Percentiles rank a stretch among this genome's conserved stretches.
These are phyloP conservation scores for Cicer judaicum DNA, from an alignment of 306 rosid genomes.

Conservation along the genomic window DNA sequence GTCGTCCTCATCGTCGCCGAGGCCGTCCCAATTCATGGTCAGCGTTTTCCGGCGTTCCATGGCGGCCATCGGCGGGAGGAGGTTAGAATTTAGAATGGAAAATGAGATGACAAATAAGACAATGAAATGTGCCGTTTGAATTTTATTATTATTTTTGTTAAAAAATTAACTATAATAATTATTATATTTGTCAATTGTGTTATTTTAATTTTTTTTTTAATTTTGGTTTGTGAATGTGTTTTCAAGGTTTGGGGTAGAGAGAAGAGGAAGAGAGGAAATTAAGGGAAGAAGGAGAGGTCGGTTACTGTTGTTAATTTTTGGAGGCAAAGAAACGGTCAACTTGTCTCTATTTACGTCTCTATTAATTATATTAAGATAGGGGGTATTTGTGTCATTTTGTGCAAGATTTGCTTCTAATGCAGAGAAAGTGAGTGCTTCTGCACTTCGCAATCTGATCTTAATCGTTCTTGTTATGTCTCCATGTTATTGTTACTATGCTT, in stretches of 20 bases:
- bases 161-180: too few species aligned
- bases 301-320: slow-evolving; percentile 44
- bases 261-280: slow-evolving; percentile 57
- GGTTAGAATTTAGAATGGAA: slow-evolving; percentile 15
- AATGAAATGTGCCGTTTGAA: slow-evolving; percentile 7
- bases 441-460: background rate
- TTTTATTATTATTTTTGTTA: slow-evolving; percentile 8
- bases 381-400: slow-evolving; percentile 1
- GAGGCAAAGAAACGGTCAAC: slow-evolving; percentile 58
- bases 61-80: slow-evolving; percentile 45
- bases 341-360: slow-evolving; percentile 33
- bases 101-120: background rate
- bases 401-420: slow-evolving; percentile 5
- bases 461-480: background rate
- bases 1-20: slow-evolving; percentile 59
- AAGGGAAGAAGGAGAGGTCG: slow-evolving; percentile 48
- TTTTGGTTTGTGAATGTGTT: slow-evolving; percentile 5
- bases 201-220: background rate
- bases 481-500: background rate
- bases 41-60: slow-evolving; percentile 53
- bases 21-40: slow-evolving; percentile 57
- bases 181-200: background rate
- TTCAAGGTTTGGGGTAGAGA: slow-evolving; percentile 18
- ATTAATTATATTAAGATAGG: background rate
- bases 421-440: slow-evolving; percentile 3